Percentiles rank a stretch among this genome's conserved stretches.
These are phyloP conservation scores for Phlegmacium glaucopus DNA, from an alignment of 768 basidiomycete species.

Conservation along the genomic window DNA sequence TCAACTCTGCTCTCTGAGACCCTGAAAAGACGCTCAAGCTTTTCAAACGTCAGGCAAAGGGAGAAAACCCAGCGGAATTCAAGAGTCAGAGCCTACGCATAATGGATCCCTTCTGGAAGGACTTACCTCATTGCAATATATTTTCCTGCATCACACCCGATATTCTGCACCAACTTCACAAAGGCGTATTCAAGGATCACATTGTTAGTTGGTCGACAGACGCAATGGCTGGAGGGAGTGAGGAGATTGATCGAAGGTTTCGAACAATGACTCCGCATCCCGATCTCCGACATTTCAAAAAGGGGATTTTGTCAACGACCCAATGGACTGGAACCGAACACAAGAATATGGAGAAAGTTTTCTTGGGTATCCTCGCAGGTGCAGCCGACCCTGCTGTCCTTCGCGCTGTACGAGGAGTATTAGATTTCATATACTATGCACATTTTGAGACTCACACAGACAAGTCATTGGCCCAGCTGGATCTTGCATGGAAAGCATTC, in stretches of 20 bases:
- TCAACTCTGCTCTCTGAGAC: neutral
- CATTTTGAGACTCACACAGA: too few species aligned
- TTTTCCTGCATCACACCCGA: slow-evolving; percentile 39
- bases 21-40: neutral
- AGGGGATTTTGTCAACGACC: slow-evolving; percentile 35
- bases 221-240: slow-evolving; percentile 9
- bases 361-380: too few species aligned
- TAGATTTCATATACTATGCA: too few species aligned
- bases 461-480: too few species aligned
- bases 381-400: too few species aligned
- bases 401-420: too few species aligned
- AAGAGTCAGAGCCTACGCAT: slow-evolving; percentile 10
- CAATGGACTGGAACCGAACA: slow-evolving; percentile 44
- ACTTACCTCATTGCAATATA: slow-evolving; percentile 39
- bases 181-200: slow-evolving; percentile 47
- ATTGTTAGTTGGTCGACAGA: slow-evolving; percentile 29
- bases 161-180: slow-evolving; percentile 46
- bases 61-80: slow-evolving; percentile 4
- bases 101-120: slow-evolving; percentile 35
- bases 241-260: slow-evolving; percentile 6
- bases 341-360: slow-evolving; percentile 34
- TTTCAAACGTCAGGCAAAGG: neutral
- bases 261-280: slow-evolving; percentile 9
- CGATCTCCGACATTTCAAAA: slow-evolving; percentile 35
- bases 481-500: too few species aligned